Base-by-base conservation (phyloP, 257 asterid genomes). In the Nicotiana tomentosiformis region DNA sequence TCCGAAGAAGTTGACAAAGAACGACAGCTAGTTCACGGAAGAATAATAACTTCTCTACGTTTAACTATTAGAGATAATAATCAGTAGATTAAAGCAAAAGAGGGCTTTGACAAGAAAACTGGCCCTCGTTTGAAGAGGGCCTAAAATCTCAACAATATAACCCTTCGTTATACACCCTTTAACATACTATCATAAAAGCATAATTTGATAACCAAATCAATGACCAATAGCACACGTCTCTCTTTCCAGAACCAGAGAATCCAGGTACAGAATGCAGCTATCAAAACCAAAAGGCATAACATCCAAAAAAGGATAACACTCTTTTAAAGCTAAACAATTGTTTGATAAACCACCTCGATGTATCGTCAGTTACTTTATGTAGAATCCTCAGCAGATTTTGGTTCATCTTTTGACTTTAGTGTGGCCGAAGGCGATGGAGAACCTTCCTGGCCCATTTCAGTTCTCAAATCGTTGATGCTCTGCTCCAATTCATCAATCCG, bases 381-480 rank as follows among this genome's bases (percentile, higher is more conserved):
- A 81, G 91, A 85, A 69, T 92, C 96, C 57, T 88, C 94, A 7
- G 86, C 88, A 5, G 93, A 66, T 81, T 89, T 90, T 49, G 89
- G 12, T 20, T 92, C 97, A 8, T 95, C 95, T 81, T 76, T 88
- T 6, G 83, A 35, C 90, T 92, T 93, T 85, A 77, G 32, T 2
- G 90, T 78, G 16, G 95, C 77, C 3, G 98, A 86, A 77, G 96
- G 94, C n/a, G 98, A 93, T 11, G 98, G 92, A 60, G 93, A 60
- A 57, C 95, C 94, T 72, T 95, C 98, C 88, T 93, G 97, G 58
- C 96, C 98, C 94, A 95, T 92, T 88, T 91, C 97, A 33, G 92
- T 76, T 74, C 98, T 90, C 46, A 93, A 97, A 84, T 95, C 98
- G 7, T 92, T 95, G 85, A 93, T 95, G 92, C 97, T 95, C 85